phyloP scores from a whole-genome alignment of 129 eudicot genomes.

The Centrapalus pauciflorus region DNA sequence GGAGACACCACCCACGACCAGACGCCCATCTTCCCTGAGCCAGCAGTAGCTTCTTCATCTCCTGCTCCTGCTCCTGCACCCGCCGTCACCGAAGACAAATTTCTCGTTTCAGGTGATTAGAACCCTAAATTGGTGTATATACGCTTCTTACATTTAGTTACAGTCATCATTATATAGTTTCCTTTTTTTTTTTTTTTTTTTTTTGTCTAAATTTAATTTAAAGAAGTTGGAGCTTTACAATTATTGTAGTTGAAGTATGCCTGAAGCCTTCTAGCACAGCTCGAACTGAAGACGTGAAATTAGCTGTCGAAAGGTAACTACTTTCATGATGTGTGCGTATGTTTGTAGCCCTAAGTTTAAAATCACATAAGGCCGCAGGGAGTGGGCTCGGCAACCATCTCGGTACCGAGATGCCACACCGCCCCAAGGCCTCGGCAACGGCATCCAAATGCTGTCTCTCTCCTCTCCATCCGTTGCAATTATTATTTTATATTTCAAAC shows the following conservation, averaged over 20 bases:
- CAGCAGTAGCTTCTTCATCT: constrained; percentile 33
- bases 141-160: background rate
- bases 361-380: background rate
- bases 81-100: constrained; percentile 42
- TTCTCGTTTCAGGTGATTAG: constrained; percentile 56
- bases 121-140: background rate
- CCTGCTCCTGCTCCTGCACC: constrained; percentile 28
- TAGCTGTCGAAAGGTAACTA: constrained; percentile 72
- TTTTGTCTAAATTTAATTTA: background rate
- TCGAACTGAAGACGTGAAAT: constrained; percentile 52
- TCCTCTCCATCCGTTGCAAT: too few relatives aligned
- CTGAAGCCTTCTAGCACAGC: constrained; percentile 85
- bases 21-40: constrained; percentile 23
- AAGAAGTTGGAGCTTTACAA: constrained; percentile 5
- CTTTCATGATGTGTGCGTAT: background rate
- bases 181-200: background rate
- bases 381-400: too few relatives aligned
- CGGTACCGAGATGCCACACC: too few relatives aligned
- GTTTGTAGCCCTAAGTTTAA: background rate
- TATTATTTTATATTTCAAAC: too few relatives aligned
- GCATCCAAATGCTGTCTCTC: too few relatives aligned
- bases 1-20: constrained; percentile 25
- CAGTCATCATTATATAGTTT: background rate
- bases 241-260: constrained; percentile 78
- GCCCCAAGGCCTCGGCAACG: too few relatives aligned